Conservation (phyloP, 1,284 basidiomycete species). For the Cutaneotrichosporon dermatis region DNA sequence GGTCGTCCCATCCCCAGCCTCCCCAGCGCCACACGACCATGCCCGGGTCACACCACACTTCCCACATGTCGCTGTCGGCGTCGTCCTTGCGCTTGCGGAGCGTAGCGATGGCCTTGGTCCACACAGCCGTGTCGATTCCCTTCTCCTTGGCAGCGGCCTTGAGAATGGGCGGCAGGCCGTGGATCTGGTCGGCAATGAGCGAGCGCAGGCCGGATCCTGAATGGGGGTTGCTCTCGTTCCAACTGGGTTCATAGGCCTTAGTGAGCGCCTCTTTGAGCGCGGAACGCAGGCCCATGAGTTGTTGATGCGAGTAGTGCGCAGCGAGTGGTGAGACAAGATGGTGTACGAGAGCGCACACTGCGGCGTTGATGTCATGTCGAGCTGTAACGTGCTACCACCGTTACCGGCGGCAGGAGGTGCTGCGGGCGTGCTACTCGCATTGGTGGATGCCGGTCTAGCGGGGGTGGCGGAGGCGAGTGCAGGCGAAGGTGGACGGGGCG, state of each 20-base stretch:
- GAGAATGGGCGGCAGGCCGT: conserved; percentile 36
- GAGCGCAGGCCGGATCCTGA: conserved; percentile 40
- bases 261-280: conserved; percentile 25
- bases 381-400: conserved; percentile 9
- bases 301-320: conserved; percentile 30
- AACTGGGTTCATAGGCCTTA: conserved; percentile 29
- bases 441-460: too few species aligned
- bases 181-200: conserved; percentile 33
- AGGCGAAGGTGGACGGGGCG: not conserved
- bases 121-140: conserved; percentile 31
- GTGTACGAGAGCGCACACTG: conserved; percentile 36
- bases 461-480: too few species aligned
- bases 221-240: conserved; percentile 38
- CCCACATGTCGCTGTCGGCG: conserved; percentile 39
- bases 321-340: conserved; percentile 40
- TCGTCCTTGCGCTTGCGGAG: conserved; percentile 15
- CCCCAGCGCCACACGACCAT: conserved; percentile 47
- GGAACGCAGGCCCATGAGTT: conserved; percentile 30
- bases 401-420: not conserved
- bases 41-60: conserved; percentile 49
- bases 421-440: not conserved
- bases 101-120: conserved; percentile 33
- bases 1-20: conserved; percentile 46
- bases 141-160: conserved; percentile 25
- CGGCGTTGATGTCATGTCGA: conserved; percentile 33